phyloP scores from a whole-genome alignment of 768 basidiomycete genomes.

The Kwoniella sp. region DNA sequence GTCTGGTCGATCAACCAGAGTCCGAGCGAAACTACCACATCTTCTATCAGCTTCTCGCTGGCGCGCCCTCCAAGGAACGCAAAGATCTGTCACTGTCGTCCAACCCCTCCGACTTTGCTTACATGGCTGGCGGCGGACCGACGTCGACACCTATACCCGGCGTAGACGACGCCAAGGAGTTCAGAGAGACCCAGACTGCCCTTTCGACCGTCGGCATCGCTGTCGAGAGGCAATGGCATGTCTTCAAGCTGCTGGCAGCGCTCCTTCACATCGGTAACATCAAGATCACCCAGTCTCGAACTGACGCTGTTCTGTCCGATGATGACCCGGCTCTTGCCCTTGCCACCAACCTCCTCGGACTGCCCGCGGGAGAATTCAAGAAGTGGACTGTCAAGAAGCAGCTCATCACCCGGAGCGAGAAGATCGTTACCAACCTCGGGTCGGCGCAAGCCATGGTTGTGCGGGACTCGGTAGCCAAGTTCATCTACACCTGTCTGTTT shows the following conservation, averaged over 20 bases:
- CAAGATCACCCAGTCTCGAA: slow-evolving; percentile 74
- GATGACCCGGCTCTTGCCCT: slow-evolving; percentile 72
- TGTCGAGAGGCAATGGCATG: slow-evolving; percentile 92
- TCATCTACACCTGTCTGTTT: slow-evolving; percentile 96
- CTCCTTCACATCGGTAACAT: slow-evolving; percentile 97
- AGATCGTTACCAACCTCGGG: slow-evolving; percentile 83
- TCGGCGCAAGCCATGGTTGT: slow-evolving; percentile 87
- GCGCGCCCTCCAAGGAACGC: slow-evolving; percentile 88
- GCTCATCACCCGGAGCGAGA: slow-evolving; percentile 87
- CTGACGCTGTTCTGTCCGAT: slow-evolving; percentile 78
- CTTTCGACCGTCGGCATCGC: slow-evolving; percentile 95
- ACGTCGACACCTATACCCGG: slow-evolving; percentile 78
- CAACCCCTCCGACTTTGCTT: slow-evolving; percentile 82
- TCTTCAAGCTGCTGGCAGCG: slow-evolving; percentile 87
- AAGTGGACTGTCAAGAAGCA: slow-evolving; percentile 99
- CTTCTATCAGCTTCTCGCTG: slow-evolving; percentile 98
- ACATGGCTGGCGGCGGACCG: slow-evolving; percentile 88
- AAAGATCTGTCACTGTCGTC: slow-evolving; percentile 87
- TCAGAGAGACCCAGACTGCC: slow-evolving; percentile 85
- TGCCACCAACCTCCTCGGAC: slow-evolving; percentile 83
- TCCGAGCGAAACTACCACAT: slow-evolving; percentile 99
- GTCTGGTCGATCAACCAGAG: slow-evolving; percentile 93
- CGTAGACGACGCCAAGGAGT: slow-evolving; percentile 95
- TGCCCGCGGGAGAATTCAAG: slow-evolving; percentile 88
- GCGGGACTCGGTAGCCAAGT: slow-evolving; percentile 93